Evolutionary conservation across 164 flowering plant genomes (phyloP), one percentile per base, ranked within the genome.

Genomic region (Aristolochia fimbriata): DNA sequence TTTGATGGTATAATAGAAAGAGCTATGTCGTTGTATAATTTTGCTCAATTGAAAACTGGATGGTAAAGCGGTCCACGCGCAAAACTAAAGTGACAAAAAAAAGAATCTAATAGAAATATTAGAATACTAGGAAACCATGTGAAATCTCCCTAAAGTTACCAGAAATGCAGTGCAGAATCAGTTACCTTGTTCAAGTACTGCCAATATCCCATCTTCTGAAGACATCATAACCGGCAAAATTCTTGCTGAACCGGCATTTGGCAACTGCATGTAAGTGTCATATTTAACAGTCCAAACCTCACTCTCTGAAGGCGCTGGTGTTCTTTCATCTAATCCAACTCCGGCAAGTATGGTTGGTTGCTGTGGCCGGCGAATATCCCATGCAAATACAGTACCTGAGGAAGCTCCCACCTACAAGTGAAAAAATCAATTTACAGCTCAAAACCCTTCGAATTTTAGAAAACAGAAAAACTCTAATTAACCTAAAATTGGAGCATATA

Each of bases 211-310:
- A 71, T 89, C 98, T 74, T 89, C 98, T 47, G 96, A 89, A 69
- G 96, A 87, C 61, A 83, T 80, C 86, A 89, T 80, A 54, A 82
- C 87, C 46, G 98, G 96, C 55, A 89, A 70, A 43, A 84, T 75
- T 59, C 65, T 67, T 6, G 64, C 12, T 59, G 71, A 77, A 30
- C 70, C 58, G 14, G 59, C 65, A 46, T 73, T 79, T 51, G 83
- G 64, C 53, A 87, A 69, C 47, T 76, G 88, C 30, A 65, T 63
- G 68, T 72, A 80, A 60, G 69, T 61, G 63, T 92, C 98, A 65
- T 73, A 92, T 62, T 89, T 93, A 37, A 89, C 90, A 71, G 84
- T 89, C 98, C 97, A 92, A 50, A 90, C 83, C 73, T 89, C 91
- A 76, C 96, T 84, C 67, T 81, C 94, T 55, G 75, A 80, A 48